phyloP scores from a whole-genome alignment of 1,284 basidiomycete species.

The Microstroma glucosiphilum region DNA sequence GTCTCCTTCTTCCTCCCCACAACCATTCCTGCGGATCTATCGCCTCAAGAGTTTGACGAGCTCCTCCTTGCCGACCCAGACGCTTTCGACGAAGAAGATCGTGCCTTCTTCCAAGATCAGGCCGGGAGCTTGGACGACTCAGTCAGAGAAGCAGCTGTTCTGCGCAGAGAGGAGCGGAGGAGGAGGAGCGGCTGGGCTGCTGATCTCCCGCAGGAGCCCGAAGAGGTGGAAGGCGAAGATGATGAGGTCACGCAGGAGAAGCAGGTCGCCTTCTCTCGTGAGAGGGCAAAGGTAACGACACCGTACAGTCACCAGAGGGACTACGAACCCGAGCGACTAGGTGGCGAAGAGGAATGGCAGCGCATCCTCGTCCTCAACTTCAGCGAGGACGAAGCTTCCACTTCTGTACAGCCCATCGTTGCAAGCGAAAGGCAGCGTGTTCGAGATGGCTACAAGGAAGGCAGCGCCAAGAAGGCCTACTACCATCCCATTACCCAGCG shows the following conservation, averaged over 20 bases:
- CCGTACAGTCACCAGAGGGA: slow-evolving; percentile 6
- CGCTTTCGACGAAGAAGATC: slow-evolving; percentile 18
- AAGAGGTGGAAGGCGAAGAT: slow-evolving; percentile 9
- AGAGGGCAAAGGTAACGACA: background rate
- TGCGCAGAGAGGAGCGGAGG: slow-evolving; percentile 12
- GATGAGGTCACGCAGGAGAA: slow-evolving; percentile 1
- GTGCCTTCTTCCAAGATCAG: slow-evolving; percentile 22
- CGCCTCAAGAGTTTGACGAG: slow-evolving; percentile 19
- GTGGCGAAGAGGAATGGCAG: background rate
- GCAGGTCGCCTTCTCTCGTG: slow-evolving; percentile 1
- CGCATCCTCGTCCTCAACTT: slow-evolving; percentile 4
- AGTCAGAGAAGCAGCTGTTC: slow-evolving; percentile 5
- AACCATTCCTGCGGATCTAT: background rate
- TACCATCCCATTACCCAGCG: slow-evolving; percentile 10
- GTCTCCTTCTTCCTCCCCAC: slow-evolving; percentile 43
- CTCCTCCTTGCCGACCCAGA: slow-evolving; percentile 17
- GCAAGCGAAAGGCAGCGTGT: background rate
- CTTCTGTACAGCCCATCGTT: background rate
- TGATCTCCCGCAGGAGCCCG: slow-evolving; percentile 9
- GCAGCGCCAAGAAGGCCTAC: background rate
- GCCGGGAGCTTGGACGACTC: slow-evolving; percentile 26
- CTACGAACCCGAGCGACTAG: background rate
- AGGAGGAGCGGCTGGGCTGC: slow-evolving; percentile 7
- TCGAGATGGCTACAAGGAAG: no score
- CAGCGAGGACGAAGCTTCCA: background rate